Evolutionary conservation across 169 alveolate species (phyloP), one percentile per base, ranked within the genome.

Genomic region (Babesia sp.): DNA sequence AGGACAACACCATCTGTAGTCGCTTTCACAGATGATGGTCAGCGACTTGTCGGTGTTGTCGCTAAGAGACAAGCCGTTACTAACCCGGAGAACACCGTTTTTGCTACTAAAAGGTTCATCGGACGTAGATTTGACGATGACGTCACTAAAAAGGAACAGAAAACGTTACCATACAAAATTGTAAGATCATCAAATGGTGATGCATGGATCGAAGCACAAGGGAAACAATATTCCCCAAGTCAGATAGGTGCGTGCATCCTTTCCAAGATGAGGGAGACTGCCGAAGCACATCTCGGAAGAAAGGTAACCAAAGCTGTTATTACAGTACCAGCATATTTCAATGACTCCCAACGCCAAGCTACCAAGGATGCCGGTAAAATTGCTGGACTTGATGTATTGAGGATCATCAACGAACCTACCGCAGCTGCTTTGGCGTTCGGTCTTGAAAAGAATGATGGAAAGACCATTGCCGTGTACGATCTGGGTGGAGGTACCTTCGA

Each of bases 371-470:
- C 99, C 8, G 99, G 99, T 29, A 91, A 92, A 66, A 97, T 97
- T 67, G 97, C 99, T 16, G 98, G 98, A 20, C 89, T 97, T 48
- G 96, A 95, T 37, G 99, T 84, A 16, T 77, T 93, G 71, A 93
- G 99, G 70, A 98, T 97, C 82, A 97, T 98, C 78, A 98, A 98
- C 92, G 99, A 98, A 90, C 99, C 99, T 29, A 97, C 99, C 1
- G 99, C 99, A 26, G 99, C 99, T 42, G 99, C 99, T 1, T 87
- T 97, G 75, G 99, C 99, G 16, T 97, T 94, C 85, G 99, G 99
- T 34, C 88, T 96, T 73, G 99, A 98, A 69, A 96, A 96, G 91
- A 95, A 92, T 55, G 98, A 94, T 60, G 96, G 96, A 50, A 90
- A 91, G 87, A 93, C 96, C 28, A 91, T 92, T 50, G 95, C 96